Conservation (phyloP, 768 basidiomycete species). For the Pholiota microspora region DNA sequence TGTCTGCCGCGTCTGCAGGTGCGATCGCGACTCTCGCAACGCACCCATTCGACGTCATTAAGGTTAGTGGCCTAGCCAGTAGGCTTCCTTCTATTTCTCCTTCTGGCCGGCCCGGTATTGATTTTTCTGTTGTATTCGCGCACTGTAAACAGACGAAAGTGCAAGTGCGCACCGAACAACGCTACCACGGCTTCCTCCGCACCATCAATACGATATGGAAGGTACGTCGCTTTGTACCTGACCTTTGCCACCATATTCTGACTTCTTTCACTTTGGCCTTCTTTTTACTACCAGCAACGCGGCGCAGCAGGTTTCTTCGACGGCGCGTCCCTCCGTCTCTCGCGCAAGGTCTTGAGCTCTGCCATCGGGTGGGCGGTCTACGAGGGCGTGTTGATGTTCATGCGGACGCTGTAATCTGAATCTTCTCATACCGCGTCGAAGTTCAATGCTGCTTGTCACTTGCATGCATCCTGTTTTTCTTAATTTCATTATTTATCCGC, state of each 20-base stretch:
- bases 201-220: slow-evolving; percentile 68
- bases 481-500: too few relatives aligned
- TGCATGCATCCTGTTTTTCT: too few relatives aligned
- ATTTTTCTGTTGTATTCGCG: too few relatives aligned
- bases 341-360: slow-evolving; percentile 85
- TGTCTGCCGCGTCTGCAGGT: slow-evolving; percentile 78
- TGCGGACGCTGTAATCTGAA: slow-evolving; percentile 29
- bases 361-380: slow-evolving; percentile 92
- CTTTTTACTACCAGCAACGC: slow-evolving; percentile 56
- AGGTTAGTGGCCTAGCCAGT: slow-evolving; percentile 43
- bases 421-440: too few relatives aligned
- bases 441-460: too few relatives aligned
- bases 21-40: slow-evolving; percentile 82
- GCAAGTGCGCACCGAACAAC: slow-evolving; percentile 79
- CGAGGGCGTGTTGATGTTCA: slow-evolving; percentile 69
- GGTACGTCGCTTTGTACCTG: slow-evolving; percentile 38
- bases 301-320: slow-evolving; percentile 83
- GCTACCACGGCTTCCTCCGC: slow-evolving; percentile 68
- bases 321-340: slow-evolving; percentile 77
- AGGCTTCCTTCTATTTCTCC: too few relatives aligned
- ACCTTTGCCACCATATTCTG: neutral
- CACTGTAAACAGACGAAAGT: slow-evolving; percentile 68
- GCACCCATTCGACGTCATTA: slow-evolving; percentile 93
- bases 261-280: neutral
- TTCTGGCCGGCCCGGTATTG: neutral